Percentiles rank a stretch among this genome's conserved stretches.
phyloP scores from a whole-genome alignment of 2,329 filamentous ascomycete species.

The Fusarium sp. region DNA sequence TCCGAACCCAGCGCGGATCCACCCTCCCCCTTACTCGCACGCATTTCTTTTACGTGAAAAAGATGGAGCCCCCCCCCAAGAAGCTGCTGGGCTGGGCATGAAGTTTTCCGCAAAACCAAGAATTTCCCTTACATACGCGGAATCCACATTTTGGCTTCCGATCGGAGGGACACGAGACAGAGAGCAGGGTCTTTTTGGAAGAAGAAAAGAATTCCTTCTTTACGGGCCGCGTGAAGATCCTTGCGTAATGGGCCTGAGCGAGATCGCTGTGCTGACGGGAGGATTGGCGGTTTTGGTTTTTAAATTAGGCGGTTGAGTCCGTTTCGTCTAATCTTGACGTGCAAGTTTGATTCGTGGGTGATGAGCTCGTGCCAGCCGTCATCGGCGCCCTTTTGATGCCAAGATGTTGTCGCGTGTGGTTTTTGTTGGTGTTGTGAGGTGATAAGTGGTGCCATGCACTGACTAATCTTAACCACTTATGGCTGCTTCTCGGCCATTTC shows the following conservation, averaged over 20 bases:
- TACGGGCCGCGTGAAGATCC: slow-evolving; percentile 11
- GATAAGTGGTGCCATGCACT: background rate
- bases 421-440: background rate
- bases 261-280: background rate
- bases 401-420: background rate
- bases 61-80: slow-evolving; percentile 32
- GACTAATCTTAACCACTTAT: background rate
- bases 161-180: slow-evolving; percentile 30
- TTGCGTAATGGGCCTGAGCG: background rate
- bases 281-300: background rate
- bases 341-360: background rate
- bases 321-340: background rate
- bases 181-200: background rate
- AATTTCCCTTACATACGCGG: slow-evolving; percentile 12
- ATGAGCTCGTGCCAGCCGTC: background rate
- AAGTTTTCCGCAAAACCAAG: background rate
- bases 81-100: slow-evolving; percentile 37
- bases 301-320: background rate
- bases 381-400: background rate
- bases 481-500: background rate
- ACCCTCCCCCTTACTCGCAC: slow-evolving; percentile 14
- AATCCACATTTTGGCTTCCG: slow-evolving; percentile 25
- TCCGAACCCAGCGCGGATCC: background rate
- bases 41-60: slow-evolving; percentile 44
- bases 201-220: slow-evolving; percentile 16